Base-by-base conservation (phyloP, 345 rosid species). In the Murraya paniculata region DNA sequence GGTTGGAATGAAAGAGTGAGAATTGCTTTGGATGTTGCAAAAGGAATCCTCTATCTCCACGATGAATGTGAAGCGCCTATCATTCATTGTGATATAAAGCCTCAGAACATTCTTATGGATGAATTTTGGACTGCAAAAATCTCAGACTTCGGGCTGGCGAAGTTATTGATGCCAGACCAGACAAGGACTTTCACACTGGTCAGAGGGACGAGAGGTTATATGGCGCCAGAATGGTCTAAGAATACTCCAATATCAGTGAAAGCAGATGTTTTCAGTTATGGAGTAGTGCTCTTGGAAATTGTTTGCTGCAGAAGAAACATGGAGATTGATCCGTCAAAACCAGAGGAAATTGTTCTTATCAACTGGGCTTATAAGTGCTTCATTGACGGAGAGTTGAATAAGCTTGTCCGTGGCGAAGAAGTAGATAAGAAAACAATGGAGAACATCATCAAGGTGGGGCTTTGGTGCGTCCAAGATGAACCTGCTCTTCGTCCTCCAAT, bases 241-340 rank as follows among this genome's bases (percentile, higher is more conserved):
- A 80, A 75, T 8, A 14, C 31, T 5, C 80, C 83, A 9, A 64
- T 76, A 64, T 57, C 84, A 56, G 84, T 77, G 13, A 81, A 65
- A 39, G 74, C 77, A 4, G 83, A 81, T 25, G 64, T 81, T 19
- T 81, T 77, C 71, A 81, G 81, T 33, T 81, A 68, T 2, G 81
- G 81, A 68, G 57, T 81, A 9, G 75, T 81, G 53, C 78, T 81
- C 1, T 48, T 81, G 55, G 84, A 81, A 77, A 67, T 73, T 21
- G 50, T 73, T 55, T 81, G 77, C 65, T 73, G 81, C 74, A 73
- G 84, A 58, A 77, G 24, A 30, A 81, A 60, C n/a, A 19, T 77
- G 39, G 45, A 81, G 5, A 14, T 72, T 39, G 35, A 73, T 38
- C n/a, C 38, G 27, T 38, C 77, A 2, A 73, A 73, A 59, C 77